Base-by-base conservation (phyloP, 2,329 filamentous ascomycete species). In the Arthroderma sp. region DNA sequence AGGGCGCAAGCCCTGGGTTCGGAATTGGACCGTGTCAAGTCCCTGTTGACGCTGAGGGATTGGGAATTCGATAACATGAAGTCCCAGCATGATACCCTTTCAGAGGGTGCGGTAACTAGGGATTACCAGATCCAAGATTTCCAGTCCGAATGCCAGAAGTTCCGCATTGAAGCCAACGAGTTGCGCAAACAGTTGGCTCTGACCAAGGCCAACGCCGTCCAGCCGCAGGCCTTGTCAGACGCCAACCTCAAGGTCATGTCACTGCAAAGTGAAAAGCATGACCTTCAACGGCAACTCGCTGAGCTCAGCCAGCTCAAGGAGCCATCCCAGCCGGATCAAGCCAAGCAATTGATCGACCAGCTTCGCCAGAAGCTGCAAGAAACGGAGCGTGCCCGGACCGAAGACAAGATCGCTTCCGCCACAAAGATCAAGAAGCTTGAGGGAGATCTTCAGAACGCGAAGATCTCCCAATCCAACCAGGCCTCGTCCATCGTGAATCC, bases 181-280 rank as follows among this genome's bases (percentile, higher is more conserved):
- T 34, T 42, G 40, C 30, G 29, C 10, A 42, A 11, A 27, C 36
- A 42, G 30, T 32, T n/a, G 7, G 30, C 31, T 9, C 8, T 28
- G 9, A 34, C 36, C 15, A 30, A 9, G 29, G 87, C 85, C 1
- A 93, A 94, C 54, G 86, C 85, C 0, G 67, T 94, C 10, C 93
- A 93, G 61, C 71, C 93, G 59, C 83, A 89, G 58, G 77, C 78
- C 37, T 68, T 80, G 29, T 77, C 82, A 51, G 79, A 86, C 53
- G 82, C 84, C 0, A 79, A 75, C 36, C 66, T 73, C n/a, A 75
- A 80, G 27, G 36, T 38, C 36, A 31, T 43, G 34, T 29, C 27
- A 30, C 34, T 45, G 43, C 29, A 36, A 5, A 38, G 36, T 29
- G 38, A 45, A 11, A 40, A 30, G 36, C 30, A 40, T 10, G 30